These are phyloP conservation scores for Solioccasus polychromus DNA, from an alignment of 768 basidiomycete genomes.

Conservation along the genomic window DNA sequence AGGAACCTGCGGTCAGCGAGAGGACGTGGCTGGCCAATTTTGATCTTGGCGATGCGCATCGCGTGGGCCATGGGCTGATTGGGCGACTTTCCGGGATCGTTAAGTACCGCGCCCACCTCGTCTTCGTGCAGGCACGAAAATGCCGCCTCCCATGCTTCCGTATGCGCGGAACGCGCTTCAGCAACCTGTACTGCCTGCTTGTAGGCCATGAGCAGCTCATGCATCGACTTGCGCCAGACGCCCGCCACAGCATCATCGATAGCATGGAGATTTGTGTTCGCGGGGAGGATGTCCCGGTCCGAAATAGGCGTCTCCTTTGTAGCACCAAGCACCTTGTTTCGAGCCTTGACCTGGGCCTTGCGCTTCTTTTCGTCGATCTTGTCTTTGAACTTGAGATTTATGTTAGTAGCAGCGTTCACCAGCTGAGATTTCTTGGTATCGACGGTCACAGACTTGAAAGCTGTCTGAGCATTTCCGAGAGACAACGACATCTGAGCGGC, in stretches of 20 bases:
- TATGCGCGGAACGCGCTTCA: conserved; percentile 51
- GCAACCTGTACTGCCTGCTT: conserved; percentile 38
- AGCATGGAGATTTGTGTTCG: conserved; percentile 21
- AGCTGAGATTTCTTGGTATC: conserved; percentile 16
- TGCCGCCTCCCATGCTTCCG: conserved; percentile 59
- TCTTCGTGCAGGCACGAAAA: conserved; percentile 48
- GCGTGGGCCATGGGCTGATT: conserved; percentile 47
- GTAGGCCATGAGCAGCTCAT: conserved; percentile 40
- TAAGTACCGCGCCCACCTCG: conserved; percentile 35
- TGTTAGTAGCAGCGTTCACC: conserved; percentile 1
- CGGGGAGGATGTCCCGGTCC: conserved; percentile 28
- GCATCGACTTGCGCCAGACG: conserved; percentile 40
- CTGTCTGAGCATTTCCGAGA: conserved; percentile 32
- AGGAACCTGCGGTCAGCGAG: conserved; percentile 56
- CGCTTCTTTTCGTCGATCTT: conserved; percentile 2
- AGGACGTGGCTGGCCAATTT: conserved; percentile 57
- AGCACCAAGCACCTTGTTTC: conserved; percentile 12
- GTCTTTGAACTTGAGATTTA: conserved; percentile 18
- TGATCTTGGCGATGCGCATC: no score
- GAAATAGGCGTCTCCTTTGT: conserved; percentile 22
- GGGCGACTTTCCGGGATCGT: conserved; percentile 36
- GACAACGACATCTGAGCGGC: conserved; percentile 47
- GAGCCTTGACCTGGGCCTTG: conserved; percentile 7
- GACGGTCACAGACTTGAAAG: conserved; percentile 30
- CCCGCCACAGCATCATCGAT: conserved; percentile 32